Evolutionary conservation across 2,329 filamentous ascomycete genomes (phyloP), one percentile per base, ranked within the genome.

Genomic region (Ascochyta clinopodiicola): DNA sequence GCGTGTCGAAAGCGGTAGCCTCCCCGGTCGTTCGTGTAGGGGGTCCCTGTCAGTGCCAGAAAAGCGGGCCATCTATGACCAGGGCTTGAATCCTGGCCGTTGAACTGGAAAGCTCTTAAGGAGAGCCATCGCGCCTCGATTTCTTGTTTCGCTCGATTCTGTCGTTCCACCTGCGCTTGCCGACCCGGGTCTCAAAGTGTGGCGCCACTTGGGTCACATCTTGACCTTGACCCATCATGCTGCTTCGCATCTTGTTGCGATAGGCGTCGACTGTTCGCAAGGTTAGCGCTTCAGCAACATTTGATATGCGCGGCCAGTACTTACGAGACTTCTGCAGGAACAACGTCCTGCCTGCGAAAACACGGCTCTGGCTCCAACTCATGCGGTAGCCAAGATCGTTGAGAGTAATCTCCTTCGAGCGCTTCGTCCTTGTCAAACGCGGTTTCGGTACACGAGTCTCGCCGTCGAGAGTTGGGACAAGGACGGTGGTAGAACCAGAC

Each of bases 311-410:
- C n/a, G 15, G 32, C 45, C 34, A 19, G 37, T n/a, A 89, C 92
- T 87, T 81, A 96, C 93, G 80, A 67, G 93, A 93, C 81, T 92
- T 88, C 76, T 97, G 94, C 68, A 97, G 80, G 75, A 97, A 97
- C 43, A 96, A 82, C 36, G 89, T 92, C 65, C 92, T 85, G 12
- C 89, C 90, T 1, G 92, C 88, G 79, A 98, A 97, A 10, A 94
- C 91, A 69, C 94, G 84, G 74, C 92, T 95, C 79, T 98, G 94
- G 50, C 93, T 88, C 94, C 95, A 99, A 44, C 91, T 93, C 90
- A 99, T 96, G 42, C 94, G 87, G 75, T 96, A 96, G 2, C 92
- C 94, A 40, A 98, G 80, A 71, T 98, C 93, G 72, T 98, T 98
- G 59, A 98, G 80, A 44, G 91, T 86, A n/a, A 95, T 87, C 73